phyloP scores from a whole-genome alignment of 805 yeast species.

The Candida mattraensis region DNA sequence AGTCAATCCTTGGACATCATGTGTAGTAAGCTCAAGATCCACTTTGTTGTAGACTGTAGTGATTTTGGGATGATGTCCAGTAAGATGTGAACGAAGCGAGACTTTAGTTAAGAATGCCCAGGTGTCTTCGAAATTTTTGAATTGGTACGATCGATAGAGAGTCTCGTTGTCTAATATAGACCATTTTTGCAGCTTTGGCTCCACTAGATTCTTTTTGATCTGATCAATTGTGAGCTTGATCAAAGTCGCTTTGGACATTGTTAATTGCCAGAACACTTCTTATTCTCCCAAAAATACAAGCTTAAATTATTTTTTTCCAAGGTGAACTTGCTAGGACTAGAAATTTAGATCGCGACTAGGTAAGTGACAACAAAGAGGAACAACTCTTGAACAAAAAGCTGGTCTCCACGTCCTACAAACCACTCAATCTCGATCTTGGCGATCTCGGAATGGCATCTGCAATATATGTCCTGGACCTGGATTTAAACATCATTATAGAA shows the following conservation, averaged over 20 bases:
- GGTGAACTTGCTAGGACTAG: too few species aligned
- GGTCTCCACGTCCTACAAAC: too few species aligned
- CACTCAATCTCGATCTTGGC: too few species aligned
- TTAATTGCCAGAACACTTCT: too few species aligned
- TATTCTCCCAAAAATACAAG: conserved; percentile 23
- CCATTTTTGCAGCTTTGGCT: conserved; percentile 1
- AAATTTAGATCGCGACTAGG: conserved; percentile 3
- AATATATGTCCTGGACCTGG: conserved; percentile 35
- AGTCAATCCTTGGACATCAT: conserved; percentile 57
- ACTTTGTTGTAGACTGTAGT: conserved; percentile 62
- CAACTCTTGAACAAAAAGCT: too few species aligned
- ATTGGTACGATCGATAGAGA: conserved; percentile 28
- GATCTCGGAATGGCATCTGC: conserved; percentile 36
- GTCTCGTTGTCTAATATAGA: neutral
- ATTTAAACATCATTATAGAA: conserved; percentile 30
- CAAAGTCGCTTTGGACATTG: conserved; percentile 33
- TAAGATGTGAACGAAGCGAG: conserved; percentile 53
- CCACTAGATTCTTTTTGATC: conserved; percentile 20
- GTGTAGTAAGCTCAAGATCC: conserved; percentile 57
- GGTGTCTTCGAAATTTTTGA: conserved; percentile 57
- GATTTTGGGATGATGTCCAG: conserved; percentile 73
- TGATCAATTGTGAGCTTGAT: conserved; percentile 27
- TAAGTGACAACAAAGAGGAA: conserved; percentile 1
- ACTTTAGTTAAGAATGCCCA: conserved; percentile 65
- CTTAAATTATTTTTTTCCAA: neutral